A percentile compares a stretch with the other conserved stretches of the same genome.
Conservation (phyloP, 805 yeast genomes). For the Wickerhamomyces chambardii region DNA sequence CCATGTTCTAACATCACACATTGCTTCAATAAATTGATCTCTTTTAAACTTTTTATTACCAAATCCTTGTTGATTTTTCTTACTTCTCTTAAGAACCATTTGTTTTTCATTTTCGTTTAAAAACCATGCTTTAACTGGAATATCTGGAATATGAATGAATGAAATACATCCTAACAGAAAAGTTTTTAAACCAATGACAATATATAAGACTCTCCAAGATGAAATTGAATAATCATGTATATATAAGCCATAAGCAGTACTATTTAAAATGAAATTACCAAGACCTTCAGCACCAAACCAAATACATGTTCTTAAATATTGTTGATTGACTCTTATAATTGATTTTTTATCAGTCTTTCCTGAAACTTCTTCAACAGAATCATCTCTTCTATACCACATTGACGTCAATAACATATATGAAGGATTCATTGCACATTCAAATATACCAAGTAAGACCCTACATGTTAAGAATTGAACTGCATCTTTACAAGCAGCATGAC, state of each 20-base stretch:
- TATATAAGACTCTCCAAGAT: conserved; percentile 42
- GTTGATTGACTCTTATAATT: conserved; percentile 19
- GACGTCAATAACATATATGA: conserved; percentile 24
- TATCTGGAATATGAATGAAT: conserved; percentile 33
- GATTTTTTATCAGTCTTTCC: not conserved
- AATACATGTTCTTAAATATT: conserved; percentile 24
- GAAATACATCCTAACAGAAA: conserved; percentile 31
- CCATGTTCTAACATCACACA: conserved; percentile 32
- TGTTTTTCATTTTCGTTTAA: conserved; percentile 28
- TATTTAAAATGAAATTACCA: conserved; percentile 36
- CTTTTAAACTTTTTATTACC: conserved; percentile 35
- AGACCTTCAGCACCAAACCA: conserved; percentile 35
- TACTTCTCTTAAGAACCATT: conserved; percentile 31
- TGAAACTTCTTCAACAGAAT: conserved; percentile 8
- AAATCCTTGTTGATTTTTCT: conserved; percentile 36
- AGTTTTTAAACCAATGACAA: conserved; percentile 44
- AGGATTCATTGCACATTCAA: conserved; percentile 13
- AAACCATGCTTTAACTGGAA: conserved; percentile 31
- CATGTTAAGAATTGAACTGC: not conserved
- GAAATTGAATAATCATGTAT: conserved; percentile 19
- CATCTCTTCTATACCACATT: conserved; percentile 39
- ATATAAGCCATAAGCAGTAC: conserved; percentile 37
- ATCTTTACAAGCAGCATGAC: conserved; percentile 21
- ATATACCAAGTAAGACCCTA: not conserved
- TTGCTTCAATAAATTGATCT: conserved; percentile 33